Base-by-base conservation (phyloP, 1,284 basidiomycete species). In the Moesziomyces antarcticus region DNA sequence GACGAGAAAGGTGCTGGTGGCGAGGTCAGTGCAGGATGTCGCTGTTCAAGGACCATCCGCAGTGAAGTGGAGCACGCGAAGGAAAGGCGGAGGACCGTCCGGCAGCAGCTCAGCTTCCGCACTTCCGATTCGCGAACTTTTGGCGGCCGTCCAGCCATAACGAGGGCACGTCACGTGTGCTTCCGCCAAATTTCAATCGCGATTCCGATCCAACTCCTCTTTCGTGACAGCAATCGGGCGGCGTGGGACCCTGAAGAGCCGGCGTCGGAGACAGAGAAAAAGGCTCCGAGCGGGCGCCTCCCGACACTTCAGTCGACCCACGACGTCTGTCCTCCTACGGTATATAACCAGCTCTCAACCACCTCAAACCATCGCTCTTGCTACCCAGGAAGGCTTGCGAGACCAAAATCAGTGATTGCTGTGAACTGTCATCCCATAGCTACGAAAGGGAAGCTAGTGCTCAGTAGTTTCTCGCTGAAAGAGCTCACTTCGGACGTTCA, bases 101-200 rank as follows among this genome's bases (percentile, higher is more conserved):
- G 11, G 30, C 30, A 40, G 37, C 37, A 40, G 37, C 37, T n/a
- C 14, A 16, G 14, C 16, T 40, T 25, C 24, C 14, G 37, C 37
- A 40, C 51, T 69, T 62, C 66, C 66, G 66, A 69, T 45, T 69
- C 66, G 56, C 66, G 66, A 69, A 59, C 51, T 62, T 62, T 41
- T 51, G 37, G 48, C 45, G 4, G 21, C 8, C 45, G 4, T 30
- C 8, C 3, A 11, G 13, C 30, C 30, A 5, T 40, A 5, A 41
- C 22, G 13, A 22, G 37, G 8, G 8, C 25, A 22, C 41, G 46
- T 57, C 48, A 50, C 55, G 55, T 57, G 55, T 44, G 16, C 16
- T 33, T 18, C 13, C 18, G 27, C 33, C 20, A 42, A 48, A 54
- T 3, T 37, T 3, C 18, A 13, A 54, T 48, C 50, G 43, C 25